Conservation (phyloP, 371 early-diverging fungal genomes). For the Basidiobolus meristosporus region DNA sequence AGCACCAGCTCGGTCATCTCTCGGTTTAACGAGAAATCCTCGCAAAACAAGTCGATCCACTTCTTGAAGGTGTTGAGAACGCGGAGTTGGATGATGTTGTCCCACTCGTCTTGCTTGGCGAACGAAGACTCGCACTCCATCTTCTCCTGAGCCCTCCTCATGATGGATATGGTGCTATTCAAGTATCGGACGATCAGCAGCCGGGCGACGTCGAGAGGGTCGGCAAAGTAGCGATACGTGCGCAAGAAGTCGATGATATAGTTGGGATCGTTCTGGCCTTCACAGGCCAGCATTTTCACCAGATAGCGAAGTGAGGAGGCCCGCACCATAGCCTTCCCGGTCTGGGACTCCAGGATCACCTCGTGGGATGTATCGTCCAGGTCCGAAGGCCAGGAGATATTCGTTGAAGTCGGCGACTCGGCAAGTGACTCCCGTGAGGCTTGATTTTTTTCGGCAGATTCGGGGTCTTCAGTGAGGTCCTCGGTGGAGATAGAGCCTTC, state of each 20-base stretch:
- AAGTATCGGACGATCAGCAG: constrained; percentile 27
- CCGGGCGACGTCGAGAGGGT: constrained; percentile 26
- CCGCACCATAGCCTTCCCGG: too few species aligned
- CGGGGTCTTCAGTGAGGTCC: too few species aligned
- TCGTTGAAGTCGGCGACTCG: too few species aligned
- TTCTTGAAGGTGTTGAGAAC: constrained; percentile 37
- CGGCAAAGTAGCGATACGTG: constrained; percentile 34
- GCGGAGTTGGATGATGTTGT: constrained; percentile 24
- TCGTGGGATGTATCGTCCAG: too few species aligned
- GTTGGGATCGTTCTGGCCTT: constrained; percentile 14
- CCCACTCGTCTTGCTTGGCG: constrained; percentile 9
- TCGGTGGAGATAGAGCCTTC: too few species aligned
- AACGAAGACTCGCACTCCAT: too few species aligned
- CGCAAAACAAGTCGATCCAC: constrained; percentile 29
- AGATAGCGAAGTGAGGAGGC: constrained; percentile 3
- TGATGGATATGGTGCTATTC: too few species aligned
- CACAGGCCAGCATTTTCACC: constrained; percentile 2
- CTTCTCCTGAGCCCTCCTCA: too few species aligned
- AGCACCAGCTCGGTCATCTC: constrained; percentile 4
- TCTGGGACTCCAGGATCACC: too few species aligned
- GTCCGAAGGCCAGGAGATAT: too few species aligned
- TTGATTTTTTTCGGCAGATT: too few species aligned
- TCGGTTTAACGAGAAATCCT: constrained; percentile 18
- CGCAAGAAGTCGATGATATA: constrained; percentile 24
- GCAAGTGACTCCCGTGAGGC: too few species aligned